Conservation (phyloP, 2,329 filamentous ascomycete species). For the Gliomastix tumulicola region DNA sequence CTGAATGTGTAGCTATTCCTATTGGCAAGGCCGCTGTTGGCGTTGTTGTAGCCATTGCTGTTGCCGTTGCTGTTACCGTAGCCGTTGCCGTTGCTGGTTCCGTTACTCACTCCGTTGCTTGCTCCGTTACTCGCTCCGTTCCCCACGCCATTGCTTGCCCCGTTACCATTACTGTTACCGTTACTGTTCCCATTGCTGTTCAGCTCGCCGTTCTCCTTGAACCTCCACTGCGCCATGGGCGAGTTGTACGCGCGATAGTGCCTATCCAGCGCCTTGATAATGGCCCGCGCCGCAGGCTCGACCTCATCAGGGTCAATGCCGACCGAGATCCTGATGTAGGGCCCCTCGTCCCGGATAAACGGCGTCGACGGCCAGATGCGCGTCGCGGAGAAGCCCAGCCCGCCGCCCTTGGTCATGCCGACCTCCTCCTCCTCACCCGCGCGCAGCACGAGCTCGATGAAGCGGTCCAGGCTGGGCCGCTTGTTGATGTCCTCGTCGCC, state of each 20-base stretch:
- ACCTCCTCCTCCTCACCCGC: slow-evolving; percentile 9
- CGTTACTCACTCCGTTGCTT: no score
- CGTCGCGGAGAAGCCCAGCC: slow-evolving; percentile 10
- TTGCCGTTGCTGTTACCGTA: background rate
- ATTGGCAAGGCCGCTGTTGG: background rate
- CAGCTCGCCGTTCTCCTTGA: slow-evolving; percentile 6
- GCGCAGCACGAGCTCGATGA: slow-evolving; percentile 7
- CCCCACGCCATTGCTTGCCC: no score
- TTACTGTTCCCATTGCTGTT: background rate
- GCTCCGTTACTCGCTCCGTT: no score
- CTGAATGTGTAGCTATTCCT: background rate
- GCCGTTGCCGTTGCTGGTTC: background rate
- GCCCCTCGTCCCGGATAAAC: slow-evolving; percentile 9
- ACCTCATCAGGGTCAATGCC: slow-evolving; percentile 10
- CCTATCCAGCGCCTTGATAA: slow-evolving; percentile 9
- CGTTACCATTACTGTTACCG: background rate
- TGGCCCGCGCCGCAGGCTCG: slow-evolving; percentile 9
- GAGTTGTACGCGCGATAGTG: slow-evolving; percentile 7
- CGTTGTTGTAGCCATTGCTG: background rate
- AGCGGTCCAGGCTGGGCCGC: slow-evolving; percentile 8
- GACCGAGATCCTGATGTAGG: slow-evolving; percentile 10
- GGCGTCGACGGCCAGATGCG: slow-evolving; percentile 10
- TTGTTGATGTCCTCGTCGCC: slow-evolving; percentile 10
- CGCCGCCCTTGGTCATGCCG: slow-evolving; percentile 11
- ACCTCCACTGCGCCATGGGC: slow-evolving; percentile 8